These are phyloP conservation scores for Exobasidium rhododendri DNA, from an alignment of 1,284 basidiomycete species.

Conservation along the genomic window DNA sequence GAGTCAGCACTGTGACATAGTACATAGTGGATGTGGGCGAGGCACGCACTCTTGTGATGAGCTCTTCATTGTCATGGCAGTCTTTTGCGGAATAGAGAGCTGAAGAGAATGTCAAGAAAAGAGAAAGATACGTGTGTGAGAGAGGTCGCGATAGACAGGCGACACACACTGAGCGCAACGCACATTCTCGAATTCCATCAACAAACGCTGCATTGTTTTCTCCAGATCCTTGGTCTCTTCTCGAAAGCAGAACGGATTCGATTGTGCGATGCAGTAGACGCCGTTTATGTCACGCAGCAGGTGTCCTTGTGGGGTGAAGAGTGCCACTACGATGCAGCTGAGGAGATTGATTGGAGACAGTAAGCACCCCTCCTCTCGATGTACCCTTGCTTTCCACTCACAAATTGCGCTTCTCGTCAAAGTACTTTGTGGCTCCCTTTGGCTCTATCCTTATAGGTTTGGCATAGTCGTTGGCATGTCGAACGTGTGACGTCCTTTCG, in stretches of 20 bases:
- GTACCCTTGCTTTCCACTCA: neutral
- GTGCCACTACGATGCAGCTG: neutral
- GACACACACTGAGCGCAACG: too few relatives aligned
- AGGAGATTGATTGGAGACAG: too few relatives aligned
- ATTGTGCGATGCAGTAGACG: neutral
- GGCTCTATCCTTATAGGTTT: conserved; percentile 2
- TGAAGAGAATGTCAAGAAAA: neutral
- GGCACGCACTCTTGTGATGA: neutral
- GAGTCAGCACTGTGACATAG: too few relatives aligned
- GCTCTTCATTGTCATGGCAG: neutral
- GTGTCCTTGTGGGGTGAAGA: neutral
- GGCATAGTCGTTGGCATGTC: neutral
- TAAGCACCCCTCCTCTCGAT: too few relatives aligned
- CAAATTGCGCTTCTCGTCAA: neutral
- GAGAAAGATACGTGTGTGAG: too few relatives aligned
- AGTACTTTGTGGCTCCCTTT: neutral
- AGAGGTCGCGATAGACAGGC: too few relatives aligned
- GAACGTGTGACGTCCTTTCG: neutral
- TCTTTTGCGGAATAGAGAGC: neutral
- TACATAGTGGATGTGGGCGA: too few relatives aligned
- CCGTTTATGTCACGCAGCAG: neutral
- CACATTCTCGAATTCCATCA: neutral
- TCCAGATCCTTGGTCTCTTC: neutral
- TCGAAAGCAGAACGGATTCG: neutral
- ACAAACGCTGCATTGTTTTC: neutral